phyloP scores from a whole-genome alignment of 176 grass and related monocot species.

The bread wheat (Triticum aestivum) region DNA sequence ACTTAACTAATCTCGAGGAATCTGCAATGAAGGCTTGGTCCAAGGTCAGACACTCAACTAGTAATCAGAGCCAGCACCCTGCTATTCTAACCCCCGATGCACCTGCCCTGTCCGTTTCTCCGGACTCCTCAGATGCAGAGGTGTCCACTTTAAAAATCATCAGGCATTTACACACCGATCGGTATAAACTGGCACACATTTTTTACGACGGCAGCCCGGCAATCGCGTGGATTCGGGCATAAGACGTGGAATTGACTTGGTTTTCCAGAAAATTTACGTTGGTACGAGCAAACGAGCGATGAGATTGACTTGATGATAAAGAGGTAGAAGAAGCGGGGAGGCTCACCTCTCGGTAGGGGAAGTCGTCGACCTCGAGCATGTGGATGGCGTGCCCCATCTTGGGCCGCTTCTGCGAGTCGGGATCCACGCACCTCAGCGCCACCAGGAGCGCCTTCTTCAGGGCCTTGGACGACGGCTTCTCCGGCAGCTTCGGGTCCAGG shows the following conservation, averaged over 20 bases:
- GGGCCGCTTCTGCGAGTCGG: slow-evolving; percentile 86
- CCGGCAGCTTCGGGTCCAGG: slow-evolving; percentile 75
- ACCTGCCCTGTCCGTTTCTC: background rate
- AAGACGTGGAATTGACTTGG: slow-evolving; percentile 13
- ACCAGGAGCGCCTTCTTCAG: slow-evolving; percentile 89
- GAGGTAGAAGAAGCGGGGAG: background rate
- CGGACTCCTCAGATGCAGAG: slow-evolving; percentile 19
- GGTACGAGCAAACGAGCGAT: slow-evolving; percentile 1
- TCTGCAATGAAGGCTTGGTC: slow-evolving; percentile 1
- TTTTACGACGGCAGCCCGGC: background rate
- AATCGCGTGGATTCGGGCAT: background rate
- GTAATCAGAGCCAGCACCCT: slow-evolving; percentile 26
- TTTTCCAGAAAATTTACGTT: background rate
- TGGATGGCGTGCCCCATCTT: slow-evolving; percentile 99
- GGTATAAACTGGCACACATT: background rate
- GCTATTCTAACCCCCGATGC: slow-evolving; percentile 36
- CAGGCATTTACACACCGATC: background rate
- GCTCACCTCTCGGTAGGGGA: slow-evolving; percentile 89
- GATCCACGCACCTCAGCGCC: slow-evolving; percentile 88
- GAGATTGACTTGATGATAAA: slow-evolving; percentile 2
- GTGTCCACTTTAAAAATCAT: slow-evolving; percentile 15
- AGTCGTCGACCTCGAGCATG: slow-evolving; percentile 98
- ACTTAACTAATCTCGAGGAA: background rate
- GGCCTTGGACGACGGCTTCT: slow-evolving; percentile 74
- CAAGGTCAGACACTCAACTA: slow-evolving; percentile 16